phyloP scores from a whole-genome alignment of 306 rosid genomes.

The Medicago arabica region DNA sequence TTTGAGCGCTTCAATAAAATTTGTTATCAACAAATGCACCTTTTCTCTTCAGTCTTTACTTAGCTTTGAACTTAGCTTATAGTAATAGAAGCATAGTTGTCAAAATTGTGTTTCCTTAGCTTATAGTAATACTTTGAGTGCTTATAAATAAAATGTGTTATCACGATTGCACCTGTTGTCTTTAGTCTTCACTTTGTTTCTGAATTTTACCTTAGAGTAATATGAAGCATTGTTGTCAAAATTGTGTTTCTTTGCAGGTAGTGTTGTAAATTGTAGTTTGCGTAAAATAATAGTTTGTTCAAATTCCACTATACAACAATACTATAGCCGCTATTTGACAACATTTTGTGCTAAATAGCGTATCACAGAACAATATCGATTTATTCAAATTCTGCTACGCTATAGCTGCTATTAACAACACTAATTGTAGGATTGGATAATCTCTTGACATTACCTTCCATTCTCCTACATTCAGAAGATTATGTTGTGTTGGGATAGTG shows the following conservation, averaged over 20 bases:
- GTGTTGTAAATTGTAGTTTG: not conserved
- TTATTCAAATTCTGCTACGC: not conserved
- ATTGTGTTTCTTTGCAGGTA: not conserved
- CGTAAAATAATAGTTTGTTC: not conserved
- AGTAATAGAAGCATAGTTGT: not conserved
- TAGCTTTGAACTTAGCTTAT: constrained; percentile 4
- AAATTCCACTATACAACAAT: not conserved
- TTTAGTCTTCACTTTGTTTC: not conserved
- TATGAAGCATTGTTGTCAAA: not conserved
- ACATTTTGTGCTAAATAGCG: too few species aligned
- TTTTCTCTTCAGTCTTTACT: not conserved
- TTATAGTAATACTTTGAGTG: constrained; percentile 14
- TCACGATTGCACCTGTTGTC: not conserved
- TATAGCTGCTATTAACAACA: not conserved
- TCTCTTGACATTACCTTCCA: not conserved
- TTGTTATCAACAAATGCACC: not conserved
- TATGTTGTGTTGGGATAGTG: not conserved
- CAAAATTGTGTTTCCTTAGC: not conserved
- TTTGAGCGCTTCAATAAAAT: not conserved
- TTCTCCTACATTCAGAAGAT: not conserved
- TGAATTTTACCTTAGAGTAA: not conserved
- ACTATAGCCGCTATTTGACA: not conserved
- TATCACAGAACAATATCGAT: too few species aligned
- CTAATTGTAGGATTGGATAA: not conserved
- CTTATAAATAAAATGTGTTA: not conserved